phyloP scores from a whole-genome alignment of 1,139 yeast species.

The Pichia sp. region DNA sequence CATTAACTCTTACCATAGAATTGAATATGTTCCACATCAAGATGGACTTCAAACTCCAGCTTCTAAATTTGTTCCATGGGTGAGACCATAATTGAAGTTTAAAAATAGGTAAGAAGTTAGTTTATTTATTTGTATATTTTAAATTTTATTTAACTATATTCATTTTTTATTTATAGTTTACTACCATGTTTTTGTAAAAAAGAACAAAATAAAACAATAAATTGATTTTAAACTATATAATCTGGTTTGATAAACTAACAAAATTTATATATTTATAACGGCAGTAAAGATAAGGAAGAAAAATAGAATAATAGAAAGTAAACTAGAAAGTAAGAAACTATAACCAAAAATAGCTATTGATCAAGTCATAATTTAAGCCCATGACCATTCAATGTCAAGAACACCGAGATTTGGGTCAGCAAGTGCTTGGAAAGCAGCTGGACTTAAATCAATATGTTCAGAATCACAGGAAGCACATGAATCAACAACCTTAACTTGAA shows the following conservation, averaged over 20 bases:
- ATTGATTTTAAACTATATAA: too few relatives aligned
- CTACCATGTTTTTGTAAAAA: not conserved
- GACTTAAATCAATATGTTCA: conserved; percentile 47
- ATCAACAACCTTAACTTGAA: conserved; percentile 48
- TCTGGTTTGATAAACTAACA: too few relatives aligned
- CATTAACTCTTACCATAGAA: conserved; percentile 75
- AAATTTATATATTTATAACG: too few relatives aligned
- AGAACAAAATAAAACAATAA: too few relatives aligned
- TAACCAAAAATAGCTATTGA: too few relatives aligned
- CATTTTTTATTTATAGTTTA: too few relatives aligned
- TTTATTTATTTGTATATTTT: too few relatives aligned
- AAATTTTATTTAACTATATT: too few relatives aligned
- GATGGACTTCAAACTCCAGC: conserved; percentile 68
- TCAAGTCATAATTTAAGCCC: conserved; percentile 28
- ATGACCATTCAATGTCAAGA: conserved; percentile 42
- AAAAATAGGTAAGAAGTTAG: too few relatives aligned
- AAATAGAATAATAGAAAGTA: not conserved
- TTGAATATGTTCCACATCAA: conserved; percentile 75
- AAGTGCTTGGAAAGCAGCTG: conserved; percentile 44
- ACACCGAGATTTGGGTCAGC: conserved; percentile 45
- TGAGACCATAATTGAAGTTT: conserved; percentile 29
- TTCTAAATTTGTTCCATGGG: conserved; percentile 47
- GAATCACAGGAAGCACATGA: conserved; percentile 46
- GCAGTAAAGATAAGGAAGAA: too few relatives aligned
- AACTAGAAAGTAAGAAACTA: too few relatives aligned